Conservation (phyloP, 495 filamentous ascomycete genomes). For the Neurospora cerealis region DNA sequence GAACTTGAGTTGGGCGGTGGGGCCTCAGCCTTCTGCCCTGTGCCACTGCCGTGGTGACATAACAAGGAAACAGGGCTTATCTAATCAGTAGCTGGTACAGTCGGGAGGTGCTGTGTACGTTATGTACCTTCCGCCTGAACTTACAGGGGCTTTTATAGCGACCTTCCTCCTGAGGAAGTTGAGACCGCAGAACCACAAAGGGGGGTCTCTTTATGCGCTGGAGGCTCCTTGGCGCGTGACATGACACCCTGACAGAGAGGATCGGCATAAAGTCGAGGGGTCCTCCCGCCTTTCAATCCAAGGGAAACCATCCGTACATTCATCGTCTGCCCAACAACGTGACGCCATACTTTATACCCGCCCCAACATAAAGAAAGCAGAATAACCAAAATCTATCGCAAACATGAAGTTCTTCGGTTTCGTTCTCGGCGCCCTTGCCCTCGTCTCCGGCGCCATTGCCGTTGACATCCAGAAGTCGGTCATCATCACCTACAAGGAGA, state of each 20-base stretch:
- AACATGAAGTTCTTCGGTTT: conserved; percentile 52
- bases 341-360: neutral
- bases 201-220: neutral
- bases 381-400: conserved; percentile 2
- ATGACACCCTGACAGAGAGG: neutral
- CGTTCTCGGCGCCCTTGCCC: conserved; percentile 44
- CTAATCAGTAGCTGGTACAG: neutral
- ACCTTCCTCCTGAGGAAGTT: neutral
- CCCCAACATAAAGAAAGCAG: neutral
- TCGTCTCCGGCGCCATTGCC: conserved; percentile 42
- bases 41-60: neutral
- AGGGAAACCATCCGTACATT: conserved; percentile 8
- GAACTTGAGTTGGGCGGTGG: conserved; percentile 1
- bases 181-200: neutral
- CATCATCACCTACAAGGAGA: conserved; percentile 64
- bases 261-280: conserved; percentile 3
- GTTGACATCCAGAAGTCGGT: conserved; percentile 56
- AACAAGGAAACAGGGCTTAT: neutral
- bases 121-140: neutral
- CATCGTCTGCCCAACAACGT: neutral
- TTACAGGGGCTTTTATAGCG: neutral
- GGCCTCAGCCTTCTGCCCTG: neutral
- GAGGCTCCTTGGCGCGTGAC: conserved; percentile 3
- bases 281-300: conserved; percentile 3
- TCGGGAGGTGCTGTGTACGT: neutral